phyloP scores from a whole-genome alignment of 352 stramenopile species.

The Pythium rishiriense region DNA sequence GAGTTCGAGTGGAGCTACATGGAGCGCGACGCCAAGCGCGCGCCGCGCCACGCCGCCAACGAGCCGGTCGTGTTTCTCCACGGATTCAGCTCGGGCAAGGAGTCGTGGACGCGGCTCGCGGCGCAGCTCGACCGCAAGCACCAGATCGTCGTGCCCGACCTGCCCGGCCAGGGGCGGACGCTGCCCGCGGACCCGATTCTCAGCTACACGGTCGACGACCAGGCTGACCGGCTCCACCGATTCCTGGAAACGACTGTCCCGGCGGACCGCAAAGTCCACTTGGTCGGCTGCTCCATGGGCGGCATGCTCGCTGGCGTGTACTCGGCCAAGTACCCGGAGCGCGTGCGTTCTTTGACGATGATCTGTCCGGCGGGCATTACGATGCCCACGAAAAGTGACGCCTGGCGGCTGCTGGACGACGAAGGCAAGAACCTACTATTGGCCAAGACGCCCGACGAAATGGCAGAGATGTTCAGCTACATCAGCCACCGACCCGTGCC shows the following conservation, averaged over 20 bases:
- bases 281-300: constrained; percentile 77
- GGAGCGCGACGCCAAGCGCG: constrained; percentile 34
- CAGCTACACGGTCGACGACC: constrained; percentile 55
- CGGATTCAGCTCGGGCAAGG: constrained; percentile 67
- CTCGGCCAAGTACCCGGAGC: constrained; percentile 53
- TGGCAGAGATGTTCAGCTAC: constrained; percentile 54
- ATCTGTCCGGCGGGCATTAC: constrained; percentile 67
- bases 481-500: constrained; percentile 35
- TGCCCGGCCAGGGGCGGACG: constrained; percentile 63
- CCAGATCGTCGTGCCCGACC: constrained; percentile 60
- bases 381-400: constrained; percentile 58
- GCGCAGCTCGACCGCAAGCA: constrained; percentile 53
- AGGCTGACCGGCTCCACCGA: constrained; percentile 50
- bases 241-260: constrained; percentile 55
- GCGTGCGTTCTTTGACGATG: constrained; percentile 58
- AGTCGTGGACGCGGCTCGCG: constrained; percentile 63
- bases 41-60: constrained; percentile 30
- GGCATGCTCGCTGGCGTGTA: constrained; percentile 71
- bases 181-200: constrained; percentile 39
- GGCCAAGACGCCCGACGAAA: constrained; percentile 50
- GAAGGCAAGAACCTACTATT: constrained; percentile 60
- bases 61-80: constrained; percentile 66
- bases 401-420: constrained; percentile 50
- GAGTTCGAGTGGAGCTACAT: constrained; percentile 76
- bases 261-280: constrained; percentile 56